phyloP scores from a whole-genome alignment of 805 yeast genomes.

The Hanseniaspora lindneri region DNA sequence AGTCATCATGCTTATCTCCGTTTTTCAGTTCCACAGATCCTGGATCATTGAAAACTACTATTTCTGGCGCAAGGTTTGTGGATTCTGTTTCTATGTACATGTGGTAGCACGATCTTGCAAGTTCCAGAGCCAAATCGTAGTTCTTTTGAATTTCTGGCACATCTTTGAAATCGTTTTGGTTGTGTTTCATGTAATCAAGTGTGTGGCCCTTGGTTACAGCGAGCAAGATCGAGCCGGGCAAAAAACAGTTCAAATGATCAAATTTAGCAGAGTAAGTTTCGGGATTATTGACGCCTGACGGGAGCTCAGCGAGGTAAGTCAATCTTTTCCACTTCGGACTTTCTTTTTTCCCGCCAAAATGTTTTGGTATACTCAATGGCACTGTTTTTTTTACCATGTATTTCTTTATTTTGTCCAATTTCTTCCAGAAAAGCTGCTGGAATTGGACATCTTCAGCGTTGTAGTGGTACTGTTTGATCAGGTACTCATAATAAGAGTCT shows the following conservation, averaged over 20 bases:
- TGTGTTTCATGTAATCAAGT: slow-evolving; percentile 35
- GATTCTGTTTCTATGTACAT: slow-evolving; percentile 61
- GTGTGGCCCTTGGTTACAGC: slow-evolving; percentile 73
- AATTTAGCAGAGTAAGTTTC: slow-evolving; percentile 39
- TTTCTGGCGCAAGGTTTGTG: slow-evolving; percentile 82
- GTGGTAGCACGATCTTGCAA: slow-evolving; percentile 69
- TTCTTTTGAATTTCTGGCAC: slow-evolving; percentile 46
- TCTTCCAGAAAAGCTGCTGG: slow-evolving; percentile 61
- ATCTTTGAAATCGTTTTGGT: slow-evolving; percentile 49
- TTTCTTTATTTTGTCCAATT: slow-evolving; percentile 64
- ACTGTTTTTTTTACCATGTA: slow-evolving; percentile 48
- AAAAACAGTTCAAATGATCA: slow-evolving; percentile 89
- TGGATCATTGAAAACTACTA: slow-evolving; percentile 55
- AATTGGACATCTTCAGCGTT: slow-evolving; percentile 34
- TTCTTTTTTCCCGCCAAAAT: not conserved
- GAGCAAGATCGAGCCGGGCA: slow-evolving; percentile 76
- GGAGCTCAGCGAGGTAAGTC: slow-evolving; percentile 67
- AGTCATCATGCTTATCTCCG: slow-evolving; percentile 6
- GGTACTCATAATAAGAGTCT: slow-evolving; percentile 83
- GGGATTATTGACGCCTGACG: slow-evolving; percentile 49
- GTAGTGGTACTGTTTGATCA: slow-evolving; percentile 57
- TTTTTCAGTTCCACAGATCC: slow-evolving; percentile 18
- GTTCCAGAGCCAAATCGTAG: slow-evolving; percentile 55
- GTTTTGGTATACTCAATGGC: slow-evolving; percentile 34
- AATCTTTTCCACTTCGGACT: slow-evolving; percentile 23